These are phyloP conservation scores for Xanthoconium stramineum DNA, from an alignment of 768 basidiomycete genomes.

Conservation along the genomic window DNA sequence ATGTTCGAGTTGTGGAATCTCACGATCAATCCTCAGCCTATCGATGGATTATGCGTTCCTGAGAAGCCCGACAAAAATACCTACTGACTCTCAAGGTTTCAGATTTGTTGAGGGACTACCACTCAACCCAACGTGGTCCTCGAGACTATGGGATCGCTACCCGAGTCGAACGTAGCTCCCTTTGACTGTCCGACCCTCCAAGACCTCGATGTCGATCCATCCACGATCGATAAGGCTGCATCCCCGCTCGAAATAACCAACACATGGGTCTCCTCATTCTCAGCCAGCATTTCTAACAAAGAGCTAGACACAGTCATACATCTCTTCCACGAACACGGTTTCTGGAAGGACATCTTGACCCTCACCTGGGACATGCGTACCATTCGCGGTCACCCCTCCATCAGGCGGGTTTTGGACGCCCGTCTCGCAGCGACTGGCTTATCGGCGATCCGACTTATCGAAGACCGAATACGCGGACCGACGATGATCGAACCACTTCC, in stretches of 20 bases:
- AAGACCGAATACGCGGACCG: conserved; percentile 27
- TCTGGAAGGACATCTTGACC: conserved; percentile 52
- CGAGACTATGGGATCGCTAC: not conserved
- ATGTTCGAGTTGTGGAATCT: no score
- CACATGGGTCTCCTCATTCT: conserved; percentile 23
- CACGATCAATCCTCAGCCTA: no score
- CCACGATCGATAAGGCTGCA: conserved; percentile 1
- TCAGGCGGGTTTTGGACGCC: conserved; percentile 36
- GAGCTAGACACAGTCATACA: not conserved
- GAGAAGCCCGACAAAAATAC: no score
- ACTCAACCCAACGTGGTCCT: not conserved
- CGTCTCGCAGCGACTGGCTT: conserved; percentile 30
- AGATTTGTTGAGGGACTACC: not conserved
- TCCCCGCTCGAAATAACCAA: conserved; percentile 8
- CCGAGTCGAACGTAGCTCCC: not conserved
- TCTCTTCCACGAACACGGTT: conserved; percentile 25
- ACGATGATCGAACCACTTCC: conserved; percentile 40
- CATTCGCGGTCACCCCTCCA: conserved; percentile 36
- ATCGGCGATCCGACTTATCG: conserved; percentile 16
- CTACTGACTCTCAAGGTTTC: no score
- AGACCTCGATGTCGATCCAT: conserved; percentile 13
- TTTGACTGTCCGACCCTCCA: conserved; percentile 24
- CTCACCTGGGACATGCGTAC: conserved; percentile 56
- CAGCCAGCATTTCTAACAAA: not conserved
- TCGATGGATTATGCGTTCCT: no score